Base-by-base conservation (phyloP, 306 rosid species). In the Boehmeria nivea region DNA sequence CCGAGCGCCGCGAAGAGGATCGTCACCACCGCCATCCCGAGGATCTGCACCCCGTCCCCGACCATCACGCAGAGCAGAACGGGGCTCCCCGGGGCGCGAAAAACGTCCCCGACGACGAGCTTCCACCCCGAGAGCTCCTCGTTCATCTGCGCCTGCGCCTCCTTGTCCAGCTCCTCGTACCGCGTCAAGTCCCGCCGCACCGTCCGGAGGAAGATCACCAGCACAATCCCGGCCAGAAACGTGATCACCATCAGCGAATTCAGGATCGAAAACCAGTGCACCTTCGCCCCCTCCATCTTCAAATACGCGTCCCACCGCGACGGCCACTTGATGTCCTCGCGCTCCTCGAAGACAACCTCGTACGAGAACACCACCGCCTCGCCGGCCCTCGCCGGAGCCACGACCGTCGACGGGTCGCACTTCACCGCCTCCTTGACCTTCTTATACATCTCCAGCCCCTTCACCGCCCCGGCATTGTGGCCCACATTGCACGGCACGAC, bases 271-370 rank as follows among this genome's bases (percentile, higher is more conserved):
- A 89, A 89, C 97, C 97, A 89, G 63, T 89, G 97, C 39, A 89
- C 97, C 59, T 83, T 89, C 43, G 97, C 79, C 31, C 97, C 97
- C 79, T 89, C 95, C 97, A 89, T 89, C 80, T 89, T 83, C 95
- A 89, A 76, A 78, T 89, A 89, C 28, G 97, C 97, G 80, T 89
- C 97, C 97, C 97, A 89, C 49, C 97, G 75, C 1, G 97, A 89
- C 3, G 97, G 97, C 97, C 97, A 89, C 81, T 89, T 86, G 79
- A 89, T 83, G 63, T 83, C 36, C 45, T 40, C 94, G 66, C 95
- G 86, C 75, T 86, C 89, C 78, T 86, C 95, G 44, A 89, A 89
- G 4, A 80, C 68, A 2, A 89, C 94, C 66, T 89, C 97, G 65
- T 83, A 89, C 4, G 95, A 67, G 74, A 89, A 89, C 14, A 67